phyloP scores from a whole-genome alignment of 2,329 filamentous ascomycete genomes.

The Pseudocercospora cruenta region DNA sequence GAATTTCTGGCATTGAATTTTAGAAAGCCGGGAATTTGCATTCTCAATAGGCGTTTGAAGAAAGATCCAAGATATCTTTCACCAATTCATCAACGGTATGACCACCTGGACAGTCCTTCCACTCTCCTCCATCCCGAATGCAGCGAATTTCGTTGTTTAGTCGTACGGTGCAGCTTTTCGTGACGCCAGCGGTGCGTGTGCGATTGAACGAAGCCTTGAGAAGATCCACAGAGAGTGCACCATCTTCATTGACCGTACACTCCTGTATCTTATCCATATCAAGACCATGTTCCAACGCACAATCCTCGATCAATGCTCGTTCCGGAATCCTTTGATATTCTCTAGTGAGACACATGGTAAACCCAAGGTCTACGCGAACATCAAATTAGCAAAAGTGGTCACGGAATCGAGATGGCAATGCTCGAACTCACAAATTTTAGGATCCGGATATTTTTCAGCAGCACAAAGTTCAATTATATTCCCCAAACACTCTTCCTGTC shows the following conservation, averaged over 20 bases:
- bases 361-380: constrained; percentile 85
- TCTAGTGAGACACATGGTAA: constrained; percentile 83
- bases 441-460: constrained; percentile 76
- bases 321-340: constrained; percentile 79
- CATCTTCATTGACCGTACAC: constrained; percentile 77
- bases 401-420: too few relatives aligned
- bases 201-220: constrained; percentile 66
- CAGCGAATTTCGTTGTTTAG: constrained; percentile 81
- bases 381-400: too few relatives aligned
- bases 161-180: constrained; percentile 57
- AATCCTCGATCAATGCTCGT: constrained; percentile 77
- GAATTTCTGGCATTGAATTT: not conserved
- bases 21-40: not conserved
- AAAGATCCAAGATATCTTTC: constrained; percentile 60
- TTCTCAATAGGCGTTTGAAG: constrained; percentile 9
- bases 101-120: constrained; percentile 76
- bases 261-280: constrained; percentile 80
- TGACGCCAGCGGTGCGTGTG: constrained; percentile 55
- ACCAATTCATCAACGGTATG: constrained; percentile 72
- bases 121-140: constrained; percentile 75
- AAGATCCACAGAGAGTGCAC: constrained; percentile 66
- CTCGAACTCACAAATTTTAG: constrained; percentile 67
- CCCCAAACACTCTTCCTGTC: constrained; percentile 85
- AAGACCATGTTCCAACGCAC: constrained; percentile 87
- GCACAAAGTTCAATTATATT: constrained; percentile 95